phyloP scores from a whole-genome alignment of 495 filamentous ascomycete genomes.

The Xylaria curta region DNA sequence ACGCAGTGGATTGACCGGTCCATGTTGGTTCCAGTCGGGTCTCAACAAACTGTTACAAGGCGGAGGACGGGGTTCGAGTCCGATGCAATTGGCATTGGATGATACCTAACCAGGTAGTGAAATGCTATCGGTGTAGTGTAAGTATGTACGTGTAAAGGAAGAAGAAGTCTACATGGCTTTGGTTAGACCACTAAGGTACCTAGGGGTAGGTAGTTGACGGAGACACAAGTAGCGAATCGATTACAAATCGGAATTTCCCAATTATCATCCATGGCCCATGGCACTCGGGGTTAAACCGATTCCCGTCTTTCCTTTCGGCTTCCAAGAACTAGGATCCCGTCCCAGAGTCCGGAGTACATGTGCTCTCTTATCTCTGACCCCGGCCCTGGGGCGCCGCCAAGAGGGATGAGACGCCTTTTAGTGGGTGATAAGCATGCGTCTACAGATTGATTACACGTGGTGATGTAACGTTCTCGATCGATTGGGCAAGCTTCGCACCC shows the following conservation, averaged over 20 bases:
- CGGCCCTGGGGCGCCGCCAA: neutral
- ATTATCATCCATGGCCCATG: neutral
- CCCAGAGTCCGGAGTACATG: neutral
- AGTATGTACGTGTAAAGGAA: neutral
- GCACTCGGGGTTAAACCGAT: conserved; percentile 2
- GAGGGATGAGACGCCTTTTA: neutral
- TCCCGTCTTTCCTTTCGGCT: neutral
- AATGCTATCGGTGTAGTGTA: conserved; percentile 3
- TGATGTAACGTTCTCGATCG: neutral
- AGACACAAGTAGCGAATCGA: conserved; percentile 1
- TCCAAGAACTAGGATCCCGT: neutral
- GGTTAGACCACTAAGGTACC: no score
- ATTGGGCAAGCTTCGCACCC: neutral
- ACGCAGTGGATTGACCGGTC: conserved; percentile 22
- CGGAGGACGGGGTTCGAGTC: neutral
- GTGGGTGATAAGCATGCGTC: conserved; percentile 7
- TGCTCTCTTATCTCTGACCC: neutral
- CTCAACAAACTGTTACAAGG: neutral
- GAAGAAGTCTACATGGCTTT: neutral
- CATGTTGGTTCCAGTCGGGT: conserved; percentile 26
- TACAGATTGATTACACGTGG: no score
- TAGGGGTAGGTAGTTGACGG: neutral
- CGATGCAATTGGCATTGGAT: neutral
- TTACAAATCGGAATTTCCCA: conserved; percentile 20
- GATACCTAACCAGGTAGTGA: neutral